Base-by-base conservation (phyloP, 495 filamentous ascomycete species). In the Endocarpon pusillum region DNA sequence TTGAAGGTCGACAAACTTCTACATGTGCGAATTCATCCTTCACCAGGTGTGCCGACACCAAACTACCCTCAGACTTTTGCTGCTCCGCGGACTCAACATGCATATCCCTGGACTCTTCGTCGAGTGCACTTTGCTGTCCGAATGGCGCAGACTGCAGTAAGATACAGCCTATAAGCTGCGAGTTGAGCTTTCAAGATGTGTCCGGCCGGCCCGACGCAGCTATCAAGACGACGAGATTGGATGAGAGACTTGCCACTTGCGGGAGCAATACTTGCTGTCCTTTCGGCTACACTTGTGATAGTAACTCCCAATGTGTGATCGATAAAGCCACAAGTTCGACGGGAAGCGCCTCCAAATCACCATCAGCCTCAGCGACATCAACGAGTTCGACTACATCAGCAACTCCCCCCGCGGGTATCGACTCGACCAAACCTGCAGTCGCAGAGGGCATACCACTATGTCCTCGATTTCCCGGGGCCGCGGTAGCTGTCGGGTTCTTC, bases 111-210 rank as follows among this genome's bases (percentile, higher is more conserved):
- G 80, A 83, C 37, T 64, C 55, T 27, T 62, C 58, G 21, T 80
- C 68, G 9, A 78, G 81, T 1, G 64, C 74, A 3, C 62, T 92
- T 14, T 94, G 85, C 59, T 94, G 85, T 50, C 81, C 81, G 5
- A 36, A 53, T 2, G 73, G 69, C 2, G 37, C 45, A 9, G 58
- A 62, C 43, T 94, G 85, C 55, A 37, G 54, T 20, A 64, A 54
- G 24, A 85, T 94, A 39, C 40, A 62, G 39, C 62, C 81, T 4
- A 75, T 91, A 33, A 62, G 62, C 20, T 94, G 85, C 59, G 69
- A 85, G 39, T 52, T 80, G 32, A 47, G 54, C 14, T 55, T 63
- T 14, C 78, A 85, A 43, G 70, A 94, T 47, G 61, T 70, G 7
- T 69, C 57, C 1, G 35, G 52, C 11, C 52, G 75, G 35, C 75